Evolutionary conservation across 2,329 filamentous ascomycete species (phyloP).

Genomic region (Macrophomina tecta): DNA sequence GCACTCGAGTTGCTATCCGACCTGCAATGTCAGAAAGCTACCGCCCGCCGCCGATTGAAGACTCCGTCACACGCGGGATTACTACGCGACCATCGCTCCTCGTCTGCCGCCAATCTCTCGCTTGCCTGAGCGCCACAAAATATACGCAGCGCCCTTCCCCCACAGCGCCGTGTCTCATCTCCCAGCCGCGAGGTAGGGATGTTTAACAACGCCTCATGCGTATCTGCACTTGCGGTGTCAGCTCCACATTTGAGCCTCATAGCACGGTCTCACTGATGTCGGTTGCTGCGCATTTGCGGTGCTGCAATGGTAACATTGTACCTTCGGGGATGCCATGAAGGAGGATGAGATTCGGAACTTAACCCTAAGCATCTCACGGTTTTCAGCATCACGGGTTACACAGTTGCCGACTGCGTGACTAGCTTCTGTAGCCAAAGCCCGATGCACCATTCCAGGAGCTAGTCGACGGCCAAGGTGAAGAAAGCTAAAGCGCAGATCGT

Average conservation of each 20-base stretch:
- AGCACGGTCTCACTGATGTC: conserved; percentile 59
- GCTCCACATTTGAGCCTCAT: conserved; percentile 68
- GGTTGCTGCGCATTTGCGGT: conserved; percentile 41
- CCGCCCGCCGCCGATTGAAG: conserved; percentile 33
- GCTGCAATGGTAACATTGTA: conserved; percentile 43
- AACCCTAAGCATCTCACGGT: conserved; percentile 91
- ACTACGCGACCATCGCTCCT: conserved; percentile 32
- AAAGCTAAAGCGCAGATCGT: conserved; percentile 49
- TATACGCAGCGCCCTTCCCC: conserved; percentile 73
- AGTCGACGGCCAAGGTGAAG: conserved; percentile 38
- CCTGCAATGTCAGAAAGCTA: neutral
- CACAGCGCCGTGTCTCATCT: conserved; percentile 76
- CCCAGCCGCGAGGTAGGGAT: conserved; percentile 63
- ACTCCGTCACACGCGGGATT: conserved; percentile 38
- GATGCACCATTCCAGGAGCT: conserved; percentile 31
- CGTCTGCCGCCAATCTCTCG: conserved; percentile 40
- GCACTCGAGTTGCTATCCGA: neutral
- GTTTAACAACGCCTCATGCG: conserved; percentile 56
- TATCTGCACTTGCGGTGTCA: conserved; percentile 39
- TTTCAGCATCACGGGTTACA: conserved; percentile 43
- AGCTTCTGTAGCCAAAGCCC: conserved; percentile 49
- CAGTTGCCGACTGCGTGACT: conserved; percentile 75
- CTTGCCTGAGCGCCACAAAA: conserved; percentile 35
- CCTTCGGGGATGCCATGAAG: conserved; percentile 37
- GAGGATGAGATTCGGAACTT: conserved; percentile 84